Conservation (phyloP, 805 yeast species). For the Scheffersomyces amazonensis region DNA sequence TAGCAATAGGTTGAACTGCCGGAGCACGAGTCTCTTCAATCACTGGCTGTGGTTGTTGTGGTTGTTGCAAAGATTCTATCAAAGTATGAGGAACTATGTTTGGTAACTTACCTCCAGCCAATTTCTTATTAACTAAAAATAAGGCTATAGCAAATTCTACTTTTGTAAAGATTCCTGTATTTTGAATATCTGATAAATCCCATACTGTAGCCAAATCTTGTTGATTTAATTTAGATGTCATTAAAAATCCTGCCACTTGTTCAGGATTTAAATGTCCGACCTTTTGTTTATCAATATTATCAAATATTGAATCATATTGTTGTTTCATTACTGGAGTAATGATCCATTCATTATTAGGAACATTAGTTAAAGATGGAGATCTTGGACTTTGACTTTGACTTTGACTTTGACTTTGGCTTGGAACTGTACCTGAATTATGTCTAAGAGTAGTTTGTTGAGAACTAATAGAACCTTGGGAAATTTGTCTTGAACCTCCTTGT, state of each 20-base stretch:
- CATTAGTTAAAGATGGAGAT: constrained; percentile 11
- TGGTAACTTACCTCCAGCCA: constrained; percentile 78
- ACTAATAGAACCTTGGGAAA: constrained; percentile 26
- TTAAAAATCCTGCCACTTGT: constrained; percentile 83
- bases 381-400: constrained; percentile 8
- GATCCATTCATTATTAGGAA: constrained; percentile 53
- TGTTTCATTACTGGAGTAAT: constrained; percentile 65
- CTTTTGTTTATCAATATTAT: constrained; percentile 65
- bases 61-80: constrained; percentile 30
- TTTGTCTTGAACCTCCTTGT: constrained; percentile 17
- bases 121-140: constrained; percentile 82
- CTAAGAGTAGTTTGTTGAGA: constrained; percentile 36
- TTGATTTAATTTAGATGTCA: constrained; percentile 83
- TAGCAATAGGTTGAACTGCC: constrained; percentile 5
- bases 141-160: constrained; percentile 91
- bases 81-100: constrained; percentile 69
- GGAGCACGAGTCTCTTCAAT: constrained; percentile 5
- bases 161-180: constrained; percentile 75
- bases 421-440: constrained; percentile 19
- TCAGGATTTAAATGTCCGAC: constrained; percentile 66
- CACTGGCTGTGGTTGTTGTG: constrained; percentile 1
- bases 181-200: constrained; percentile 91
- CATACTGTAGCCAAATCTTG: constrained; percentile 84
- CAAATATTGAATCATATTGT: constrained; percentile 79
- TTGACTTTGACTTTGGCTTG: too few relatives aligned